These are phyloP conservation scores for Rhizophora apiculata DNA, from an alignment of 345 rosid species.

Conservation along the genomic window DNA sequence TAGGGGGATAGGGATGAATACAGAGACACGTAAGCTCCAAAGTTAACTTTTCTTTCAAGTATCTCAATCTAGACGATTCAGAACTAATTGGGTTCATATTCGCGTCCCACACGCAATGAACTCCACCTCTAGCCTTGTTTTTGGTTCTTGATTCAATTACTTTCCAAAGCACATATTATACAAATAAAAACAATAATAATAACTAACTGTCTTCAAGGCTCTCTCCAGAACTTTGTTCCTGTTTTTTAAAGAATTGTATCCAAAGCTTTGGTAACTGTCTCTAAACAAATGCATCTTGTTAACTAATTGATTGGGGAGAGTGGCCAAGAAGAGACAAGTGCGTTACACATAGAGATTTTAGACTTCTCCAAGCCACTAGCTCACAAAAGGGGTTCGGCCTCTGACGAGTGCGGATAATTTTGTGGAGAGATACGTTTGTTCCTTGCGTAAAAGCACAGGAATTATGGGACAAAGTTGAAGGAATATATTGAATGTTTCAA, in stretches of 20 bases:
- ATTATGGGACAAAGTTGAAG: no score
- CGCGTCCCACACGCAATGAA: conserved; percentile 31
- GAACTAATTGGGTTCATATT: neutral
- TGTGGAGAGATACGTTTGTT: no score
- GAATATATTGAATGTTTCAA: neutral
- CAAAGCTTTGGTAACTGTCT: neutral
- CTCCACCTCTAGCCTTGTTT: neutral
- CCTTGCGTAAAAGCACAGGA: no score
- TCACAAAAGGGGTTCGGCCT: no score
- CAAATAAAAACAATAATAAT: no score
- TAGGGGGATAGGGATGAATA: no score
- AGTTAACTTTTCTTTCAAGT: no score
- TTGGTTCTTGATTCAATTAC: neutral
- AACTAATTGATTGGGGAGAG: neutral
- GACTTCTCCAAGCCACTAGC: neutral
- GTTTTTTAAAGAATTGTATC: neutral
- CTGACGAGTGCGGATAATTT: no score
- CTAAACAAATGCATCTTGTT: neutral
- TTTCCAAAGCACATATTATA: no score
- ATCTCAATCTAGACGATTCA: no score
- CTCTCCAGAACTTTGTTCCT: neutral
- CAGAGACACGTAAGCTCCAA: no score
- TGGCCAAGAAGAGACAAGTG: conserved; percentile 17
- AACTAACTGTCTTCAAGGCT: no score
- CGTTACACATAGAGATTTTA: neutral